A percentile compares a stretch with the other conserved stretches of the same genome.
phyloP scores from a whole-genome alignment of 805 yeast genomes.

The Wickerhamomyces ciferrii region DNA sequence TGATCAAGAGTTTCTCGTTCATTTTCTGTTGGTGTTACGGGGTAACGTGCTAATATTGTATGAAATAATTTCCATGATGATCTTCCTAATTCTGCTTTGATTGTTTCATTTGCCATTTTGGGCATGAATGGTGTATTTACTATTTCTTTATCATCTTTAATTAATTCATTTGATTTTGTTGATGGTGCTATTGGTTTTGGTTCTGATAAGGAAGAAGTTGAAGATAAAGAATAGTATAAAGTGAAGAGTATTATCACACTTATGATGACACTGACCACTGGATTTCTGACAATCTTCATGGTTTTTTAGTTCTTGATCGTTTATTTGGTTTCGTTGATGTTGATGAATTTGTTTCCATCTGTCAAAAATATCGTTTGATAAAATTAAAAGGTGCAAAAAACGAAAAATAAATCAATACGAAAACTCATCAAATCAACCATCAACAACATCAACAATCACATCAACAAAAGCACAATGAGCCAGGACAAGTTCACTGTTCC shows the following conservation, averaged over 20 bases:
- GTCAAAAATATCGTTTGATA: neutral
- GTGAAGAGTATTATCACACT: slow-evolving; percentile 8
- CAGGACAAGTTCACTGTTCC: neutral
- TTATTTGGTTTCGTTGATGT: too few relatives aligned
- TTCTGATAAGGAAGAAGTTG: slow-evolving; percentile 13
- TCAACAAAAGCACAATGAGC: neutral
- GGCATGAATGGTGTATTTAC: slow-evolving; percentile 57
- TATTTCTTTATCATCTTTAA: neutral
- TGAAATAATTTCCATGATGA: slow-evolving; percentile 87
- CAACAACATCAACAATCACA: neutral
- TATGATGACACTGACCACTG: slow-evolving; percentile 2
- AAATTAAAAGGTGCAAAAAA: neutral
- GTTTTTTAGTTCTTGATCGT: too few relatives aligned
- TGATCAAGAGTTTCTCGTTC: slow-evolving; percentile 59
- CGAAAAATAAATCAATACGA: too few relatives aligned
- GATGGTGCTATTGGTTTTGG: slow-evolving; percentile 21
- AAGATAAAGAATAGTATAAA: slow-evolving; percentile 12
- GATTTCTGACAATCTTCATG: slow-evolving; percentile 5
- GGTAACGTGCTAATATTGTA: slow-evolving; percentile 88
- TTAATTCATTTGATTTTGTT: slow-evolving; percentile 18
- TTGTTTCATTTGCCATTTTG: slow-evolving; percentile 81
- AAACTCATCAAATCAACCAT: too few relatives aligned
- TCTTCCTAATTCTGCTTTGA: slow-evolving; percentile 80
- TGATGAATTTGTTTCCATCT: too few relatives aligned
- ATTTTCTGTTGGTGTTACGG: slow-evolving; percentile 65